Conservation (phyloP, 768 basidiomycete species). For the Ramaria sp. region DNA sequence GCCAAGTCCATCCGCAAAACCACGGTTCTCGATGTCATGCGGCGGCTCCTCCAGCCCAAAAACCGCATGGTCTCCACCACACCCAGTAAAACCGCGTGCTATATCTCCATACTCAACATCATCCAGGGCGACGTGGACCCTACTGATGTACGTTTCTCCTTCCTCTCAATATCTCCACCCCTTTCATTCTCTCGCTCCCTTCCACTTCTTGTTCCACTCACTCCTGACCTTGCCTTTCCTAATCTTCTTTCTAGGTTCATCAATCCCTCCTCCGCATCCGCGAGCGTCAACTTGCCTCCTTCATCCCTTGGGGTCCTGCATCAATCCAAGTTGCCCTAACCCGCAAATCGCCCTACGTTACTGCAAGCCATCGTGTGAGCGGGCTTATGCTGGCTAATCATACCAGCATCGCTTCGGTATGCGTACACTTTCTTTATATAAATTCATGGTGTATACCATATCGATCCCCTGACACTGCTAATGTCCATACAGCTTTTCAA, state of each 20-base stretch:
- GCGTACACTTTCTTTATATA: slow-evolving; percentile 20
- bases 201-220: slow-evolving; percentile 2
- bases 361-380: slow-evolving; percentile 87
- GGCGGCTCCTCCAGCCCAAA: slow-evolving; percentile 92
- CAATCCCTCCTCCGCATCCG: slow-evolving; percentile 95
- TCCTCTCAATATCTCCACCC: not conserved
- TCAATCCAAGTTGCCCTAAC: slow-evolving; percentile 97
- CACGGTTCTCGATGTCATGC: slow-evolving; percentile 97
- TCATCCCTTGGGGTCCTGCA: slow-evolving; percentile 99
- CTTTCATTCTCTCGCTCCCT: not conserved
- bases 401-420: slow-evolving; percentile 91
- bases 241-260: slow-evolving; percentile 55
- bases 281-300: slow-evolving; percentile 92
- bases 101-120: slow-evolving; percentile 96
- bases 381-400: slow-evolving; percentile 99
- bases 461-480: not conserved
- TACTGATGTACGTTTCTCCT: slow-evolving; percentile 58
- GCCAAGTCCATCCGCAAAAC: slow-evolving; percentile 94
- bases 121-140: slow-evolving; percentile 99
- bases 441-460: too few species aligned
- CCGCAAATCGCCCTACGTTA: slow-evolving; percentile 78
- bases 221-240: not conserved
- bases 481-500: slow-evolving; percentile 64
- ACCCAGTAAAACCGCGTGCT: slow-evolving; percentile 88
- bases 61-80: slow-evolving; percentile 95